A percentile compares a stretch with the other conserved stretches of the same genome.
These are phyloP conservation scores for Cyclanthera cordifolia DNA, from an alignment of 306 rosid species.

Conservation along the genomic window DNA sequence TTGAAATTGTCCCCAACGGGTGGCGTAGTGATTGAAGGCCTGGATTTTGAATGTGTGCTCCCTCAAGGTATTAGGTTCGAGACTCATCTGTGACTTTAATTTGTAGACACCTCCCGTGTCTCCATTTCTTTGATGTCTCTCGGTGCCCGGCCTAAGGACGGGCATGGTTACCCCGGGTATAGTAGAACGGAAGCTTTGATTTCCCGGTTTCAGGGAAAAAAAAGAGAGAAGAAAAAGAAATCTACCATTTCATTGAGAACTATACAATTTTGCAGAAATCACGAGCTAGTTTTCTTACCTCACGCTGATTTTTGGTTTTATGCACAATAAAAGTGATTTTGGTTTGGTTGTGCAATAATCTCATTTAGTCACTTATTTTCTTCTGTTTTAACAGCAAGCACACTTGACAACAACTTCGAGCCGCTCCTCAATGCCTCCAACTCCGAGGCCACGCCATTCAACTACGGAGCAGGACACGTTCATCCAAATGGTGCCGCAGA, in stretches of 20 bases:
- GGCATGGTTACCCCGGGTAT: too few relatives aligned
- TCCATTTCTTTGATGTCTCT: too few relatives aligned
- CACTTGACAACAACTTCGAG: conserved; percentile 38
- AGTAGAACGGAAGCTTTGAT: too few relatives aligned
- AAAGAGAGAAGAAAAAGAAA: too few relatives aligned
- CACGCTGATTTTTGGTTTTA: not conserved
- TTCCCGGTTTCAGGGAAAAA: too few relatives aligned
- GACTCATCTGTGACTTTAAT: too few relatives aligned
- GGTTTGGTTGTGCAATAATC: not conserved
- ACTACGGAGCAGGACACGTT: conserved; percentile 79
- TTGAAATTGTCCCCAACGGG: too few relatives aligned
- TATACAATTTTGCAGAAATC: not conserved
- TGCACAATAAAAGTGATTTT: not conserved
- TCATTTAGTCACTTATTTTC: not conserved
- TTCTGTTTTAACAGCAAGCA: conserved; percentile 38
- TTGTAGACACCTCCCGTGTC: too few relatives aligned
- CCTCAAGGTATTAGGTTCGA: too few relatives aligned
- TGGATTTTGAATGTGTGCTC: too few relatives aligned
- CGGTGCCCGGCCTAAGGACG: too few relatives aligned
- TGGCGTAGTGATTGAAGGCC: too few relatives aligned
- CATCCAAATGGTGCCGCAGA: conserved; percentile 62
- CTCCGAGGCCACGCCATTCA: conserved; percentile 52
- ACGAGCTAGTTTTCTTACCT: not conserved
- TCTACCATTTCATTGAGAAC: not conserved
- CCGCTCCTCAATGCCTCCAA: conserved; percentile 47